Conservation (phyloP, 2,329 filamentous ascomycete genomes). For the Trichoderma sp. region DNA sequence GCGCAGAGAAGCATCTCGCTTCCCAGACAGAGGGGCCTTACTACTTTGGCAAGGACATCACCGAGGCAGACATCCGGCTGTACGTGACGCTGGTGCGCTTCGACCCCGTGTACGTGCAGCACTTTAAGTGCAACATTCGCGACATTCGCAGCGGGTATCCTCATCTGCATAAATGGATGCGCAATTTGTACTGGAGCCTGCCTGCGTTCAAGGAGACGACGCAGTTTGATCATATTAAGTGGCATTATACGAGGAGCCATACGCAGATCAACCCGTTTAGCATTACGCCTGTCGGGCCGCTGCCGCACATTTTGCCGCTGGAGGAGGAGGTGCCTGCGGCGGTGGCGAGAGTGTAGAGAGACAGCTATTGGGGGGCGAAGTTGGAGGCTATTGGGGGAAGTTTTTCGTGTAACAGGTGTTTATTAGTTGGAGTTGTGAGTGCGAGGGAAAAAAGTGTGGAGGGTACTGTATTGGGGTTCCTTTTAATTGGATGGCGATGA, state of each 20-base stretch:
- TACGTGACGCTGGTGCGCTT: conserved; percentile 72
- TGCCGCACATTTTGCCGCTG: conserved; percentile 76
- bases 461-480: background rate
- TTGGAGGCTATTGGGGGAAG: background rate
- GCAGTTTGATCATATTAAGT: conserved; percentile 95
- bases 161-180: conserved; percentile 76
- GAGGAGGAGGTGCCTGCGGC: conserved; percentile 74
- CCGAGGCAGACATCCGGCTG: conserved; percentile 80
- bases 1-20: conserved; percentile 69
- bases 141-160: conserved; percentile 87
- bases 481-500: background rate
- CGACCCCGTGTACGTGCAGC: conserved; percentile 80
- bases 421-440: background rate
- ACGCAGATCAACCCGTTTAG: conserved; percentile 66
- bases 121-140: conserved; percentile 84
- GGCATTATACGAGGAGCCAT: conserved; percentile 63
- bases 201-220: conserved; percentile 80
- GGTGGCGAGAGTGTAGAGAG: conserved; percentile 24
- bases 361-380: background rate
- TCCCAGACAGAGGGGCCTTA: conserved; percentile 57
- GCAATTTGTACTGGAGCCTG: conserved; percentile 80
- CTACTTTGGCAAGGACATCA: conserved; percentile 73
- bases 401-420: background rate
- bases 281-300: conserved; percentile 83
- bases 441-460: background rate